Evolutionary conservation across 306 rosid species (phyloP).

Genomic region (Sindora glabra): DNA sequence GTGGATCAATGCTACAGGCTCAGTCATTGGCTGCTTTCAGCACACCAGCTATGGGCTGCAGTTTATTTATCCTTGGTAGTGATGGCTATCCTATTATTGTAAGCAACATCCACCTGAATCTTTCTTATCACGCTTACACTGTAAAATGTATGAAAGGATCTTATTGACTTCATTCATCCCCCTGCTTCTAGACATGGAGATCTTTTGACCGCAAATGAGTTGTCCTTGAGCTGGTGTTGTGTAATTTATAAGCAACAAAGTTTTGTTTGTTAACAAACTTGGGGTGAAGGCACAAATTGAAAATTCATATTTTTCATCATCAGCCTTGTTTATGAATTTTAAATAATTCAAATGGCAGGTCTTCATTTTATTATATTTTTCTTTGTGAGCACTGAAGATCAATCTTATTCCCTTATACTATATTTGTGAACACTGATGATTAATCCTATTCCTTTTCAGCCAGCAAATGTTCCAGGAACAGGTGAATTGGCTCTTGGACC

Average conservation of each 20-base stretch:
- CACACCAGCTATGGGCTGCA: conserved; percentile 88
- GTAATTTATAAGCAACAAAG: neutral
- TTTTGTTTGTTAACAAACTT: neutral
- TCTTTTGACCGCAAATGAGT: too few species aligned
- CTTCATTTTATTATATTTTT: too few species aligned
- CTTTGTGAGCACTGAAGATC: too few species aligned
- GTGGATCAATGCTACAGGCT: conserved; percentile 82
- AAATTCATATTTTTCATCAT: neutral
- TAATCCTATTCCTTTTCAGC: conserved; percentile 30
- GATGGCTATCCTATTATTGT: conserved; percentile 71
- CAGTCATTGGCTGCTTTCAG: conserved; percentile 94
- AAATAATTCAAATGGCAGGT: too few species aligned
- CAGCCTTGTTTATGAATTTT: neutral
- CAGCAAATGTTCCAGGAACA: conserved; percentile 65
- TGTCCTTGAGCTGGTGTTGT: neutral
- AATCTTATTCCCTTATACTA: too few species aligned
- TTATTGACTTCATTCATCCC: too few species aligned
- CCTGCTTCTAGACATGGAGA: too few species aligned
- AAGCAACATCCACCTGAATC: conserved; percentile 30
- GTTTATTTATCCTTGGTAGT: conserved; percentile 66
- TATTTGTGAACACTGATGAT: too few species aligned
- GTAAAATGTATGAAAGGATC: neutral
- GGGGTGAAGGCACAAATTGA: neutral
- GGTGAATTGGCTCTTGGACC: conserved; percentile 96
- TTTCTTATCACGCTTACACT: too few species aligned